phyloP scores from a whole-genome alignment of 2,329 filamentous ascomycete species.

The Venturia effusa region DNA sequence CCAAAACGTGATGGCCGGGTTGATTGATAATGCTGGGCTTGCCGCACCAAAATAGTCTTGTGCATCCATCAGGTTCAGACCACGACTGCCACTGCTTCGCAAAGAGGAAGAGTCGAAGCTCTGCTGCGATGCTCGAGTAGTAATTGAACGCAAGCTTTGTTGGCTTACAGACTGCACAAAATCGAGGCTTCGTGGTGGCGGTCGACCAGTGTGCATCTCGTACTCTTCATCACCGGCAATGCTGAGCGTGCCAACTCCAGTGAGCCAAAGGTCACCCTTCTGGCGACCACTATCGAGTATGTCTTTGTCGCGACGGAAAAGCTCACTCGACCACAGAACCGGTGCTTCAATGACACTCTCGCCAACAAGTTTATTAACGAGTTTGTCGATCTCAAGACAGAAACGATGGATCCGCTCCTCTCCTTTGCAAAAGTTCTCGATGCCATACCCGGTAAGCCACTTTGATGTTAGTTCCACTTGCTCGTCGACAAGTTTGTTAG shows the following conservation, averaged over 20 bases:
- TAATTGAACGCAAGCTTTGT: conserved; percentile 45
- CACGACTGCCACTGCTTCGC: conserved; percentile 43
- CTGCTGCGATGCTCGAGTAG: conserved; percentile 42
- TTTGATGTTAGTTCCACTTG: conserved; percentile 75
- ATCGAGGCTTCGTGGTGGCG: conserved; percentile 25
- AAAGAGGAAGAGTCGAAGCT: conserved; percentile 56
- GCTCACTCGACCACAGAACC: conserved; percentile 82
- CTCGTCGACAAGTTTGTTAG: conserved; percentile 92
- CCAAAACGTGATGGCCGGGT: conserved; percentile 76
- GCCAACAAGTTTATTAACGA: conserved; percentile 74
- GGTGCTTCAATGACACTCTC: conserved; percentile 76
- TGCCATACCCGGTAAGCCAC: conserved; percentile 71
- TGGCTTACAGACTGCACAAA: conserved; percentile 41
- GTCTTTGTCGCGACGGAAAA: conserved; percentile 69
- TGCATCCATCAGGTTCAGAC: conserved; percentile 55
- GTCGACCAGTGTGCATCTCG: conserved; percentile 21
- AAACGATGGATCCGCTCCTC: conserved; percentile 94
- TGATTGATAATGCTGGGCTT: conserved; percentile 60
- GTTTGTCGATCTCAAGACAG: conserved; percentile 79
- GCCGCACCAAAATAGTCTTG: conserved; percentile 59
- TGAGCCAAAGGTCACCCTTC: conserved; percentile 37
- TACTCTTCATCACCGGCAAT: conserved; percentile 38
- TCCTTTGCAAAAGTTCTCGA: conserved; percentile 89
- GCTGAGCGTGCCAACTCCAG: conserved; percentile 35
- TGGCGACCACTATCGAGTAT: conserved; percentile 42